phyloP scores from a whole-genome alignment of 164 flowering plant species.

The Kingdonia uniflora region DNA sequence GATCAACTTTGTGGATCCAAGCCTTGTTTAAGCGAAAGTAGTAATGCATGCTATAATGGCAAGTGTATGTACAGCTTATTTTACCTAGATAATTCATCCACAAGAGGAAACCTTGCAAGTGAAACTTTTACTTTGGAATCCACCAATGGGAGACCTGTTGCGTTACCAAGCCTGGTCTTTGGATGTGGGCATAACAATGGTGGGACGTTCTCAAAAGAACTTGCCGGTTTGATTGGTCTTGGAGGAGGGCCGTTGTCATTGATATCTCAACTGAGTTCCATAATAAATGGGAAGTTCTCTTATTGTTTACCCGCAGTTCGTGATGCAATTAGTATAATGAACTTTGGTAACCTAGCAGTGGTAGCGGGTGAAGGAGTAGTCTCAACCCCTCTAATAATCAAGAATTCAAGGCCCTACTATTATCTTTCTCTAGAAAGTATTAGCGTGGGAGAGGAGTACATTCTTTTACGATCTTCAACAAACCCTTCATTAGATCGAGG shows the following conservation, averaged over 20 bases:
- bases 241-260: slow-evolving; percentile 38
- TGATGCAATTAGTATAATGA: slow-evolving; percentile 15
- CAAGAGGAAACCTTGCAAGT: slow-evolving; percentile 22
- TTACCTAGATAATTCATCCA: slow-evolving; percentile 13
- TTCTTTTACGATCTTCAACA: neutral
- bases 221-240: slow-evolving; percentile 54
- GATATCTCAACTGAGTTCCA: slow-evolving; percentile 21
- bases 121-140: slow-evolving; percentile 33
- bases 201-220: slow-evolving; percentile 25
- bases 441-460: slow-evolving; percentile 25
- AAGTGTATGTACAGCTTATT: slow-evolving; percentile 13
- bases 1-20: slow-evolving; percentile 20
- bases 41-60: too few relatives aligned
- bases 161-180: slow-evolving; percentile 11
- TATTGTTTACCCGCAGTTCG: slow-evolving; percentile 37
- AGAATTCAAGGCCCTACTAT: slow-evolving; percentile 21
- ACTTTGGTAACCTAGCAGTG: slow-evolving; percentile 25
- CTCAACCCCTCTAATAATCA: slow-evolving; percentile 30
- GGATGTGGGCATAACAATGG: slow-evolving; percentile 47
- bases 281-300: slow-evolving; percentile 38
- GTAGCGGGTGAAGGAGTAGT: slow-evolving; percentile 24
- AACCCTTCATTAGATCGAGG: slow-evolving; percentile 3
- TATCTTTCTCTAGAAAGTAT: slow-evolving; percentile 29
- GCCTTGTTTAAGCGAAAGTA: too few relatives aligned
- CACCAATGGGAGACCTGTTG: slow-evolving; percentile 1